Base-by-base conservation (phyloP, 352 stramenopile species). In the Pythium inflatum region DNA sequence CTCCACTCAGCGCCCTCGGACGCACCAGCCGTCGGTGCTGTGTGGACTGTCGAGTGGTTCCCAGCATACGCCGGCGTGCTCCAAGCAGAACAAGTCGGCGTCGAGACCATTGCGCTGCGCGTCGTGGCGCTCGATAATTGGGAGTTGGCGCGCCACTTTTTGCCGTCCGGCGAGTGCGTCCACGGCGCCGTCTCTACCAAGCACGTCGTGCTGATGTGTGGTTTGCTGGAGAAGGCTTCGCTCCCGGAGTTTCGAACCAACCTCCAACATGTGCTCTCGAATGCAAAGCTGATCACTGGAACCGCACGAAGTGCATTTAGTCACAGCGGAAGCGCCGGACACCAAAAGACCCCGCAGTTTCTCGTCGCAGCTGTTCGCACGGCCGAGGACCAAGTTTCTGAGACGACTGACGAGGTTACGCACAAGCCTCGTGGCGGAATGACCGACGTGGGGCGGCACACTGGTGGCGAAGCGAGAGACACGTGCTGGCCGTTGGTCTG, bases 321-420 rank as follows among this genome's bases (percentile, higher is more conserved):
- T 5, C 74, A 77, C 6, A 48, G 64, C 5, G 25, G 11, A 43
- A 51, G 18, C 18, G 0, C 40, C 5, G 76, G 74, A 0, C 74
- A 88, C 46, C 79, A 88, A 40, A 86, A 82, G 68, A 88, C 80
- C 79, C 80, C 79, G 13, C 72, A 87, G 38, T 88, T 89, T 27
- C 78, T 88, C 16, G 78, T 69, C 1, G 53, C 74, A 5, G 51
- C 85, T 0, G 49, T 85, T 4, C 61, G 62, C 11, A 73, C 53
- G 30, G 49, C 64, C 3, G 36, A 74, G 11, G 55, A 33, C 43
- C 57, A 34, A 20, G 40, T 77, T 18, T 61, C 43, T 1, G 46
- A 46, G 27, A 16, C 56, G 11, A 14, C 25, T 40, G 11, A 6
- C 27, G 20, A 16, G 5, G 43, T 18, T 20, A 30, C 2, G 0